These are phyloP conservation scores for Thraustochytrium striatum DNA, from an alignment of 352 stramenopile species.

Conservation along the genomic window DNA sequence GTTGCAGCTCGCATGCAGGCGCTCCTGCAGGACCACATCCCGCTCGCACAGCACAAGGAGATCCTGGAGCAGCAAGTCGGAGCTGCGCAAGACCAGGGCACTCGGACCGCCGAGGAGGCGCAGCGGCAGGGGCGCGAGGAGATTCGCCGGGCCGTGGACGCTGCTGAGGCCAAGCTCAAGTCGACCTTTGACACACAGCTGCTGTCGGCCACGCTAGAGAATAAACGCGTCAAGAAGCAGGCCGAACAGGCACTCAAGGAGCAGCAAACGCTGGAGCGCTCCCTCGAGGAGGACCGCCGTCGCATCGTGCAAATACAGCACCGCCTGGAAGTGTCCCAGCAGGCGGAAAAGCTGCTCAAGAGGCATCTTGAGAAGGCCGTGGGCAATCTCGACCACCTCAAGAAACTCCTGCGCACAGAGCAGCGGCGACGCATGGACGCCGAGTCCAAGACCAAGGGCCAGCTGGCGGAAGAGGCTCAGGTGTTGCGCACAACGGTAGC, in stretches of 20 bases:
- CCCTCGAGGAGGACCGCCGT: neutral
- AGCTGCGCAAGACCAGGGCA: neutral
- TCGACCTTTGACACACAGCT: neutral
- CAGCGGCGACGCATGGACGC: neutral
- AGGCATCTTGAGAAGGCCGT: neutral
- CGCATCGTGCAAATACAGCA: neutral
- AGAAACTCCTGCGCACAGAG: neutral
- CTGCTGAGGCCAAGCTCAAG: neutral
- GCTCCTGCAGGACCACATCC: conserved; percentile 29
- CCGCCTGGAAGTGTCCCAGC: neutral
- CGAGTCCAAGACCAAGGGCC: neutral
- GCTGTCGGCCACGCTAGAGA: neutral
- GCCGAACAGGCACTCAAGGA: neutral
- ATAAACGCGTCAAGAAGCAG: neutral
- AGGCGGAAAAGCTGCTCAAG: neutral
- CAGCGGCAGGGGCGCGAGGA: neutral
- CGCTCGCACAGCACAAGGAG: conserved; percentile 15
- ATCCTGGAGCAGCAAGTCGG: neutral
- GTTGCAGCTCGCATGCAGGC: conserved; percentile 9
- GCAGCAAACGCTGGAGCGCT: neutral
- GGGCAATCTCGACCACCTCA: neutral
- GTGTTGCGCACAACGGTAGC: neutral
- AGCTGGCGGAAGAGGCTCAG: neutral
- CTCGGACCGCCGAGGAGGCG: neutral
- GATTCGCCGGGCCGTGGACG: neutral